Percentiles rank a stretch among this genome's conserved stretches.
These are phyloP conservation scores for Ceratobasidium sp. DNA, from an alignment of 1,284 basidiomycete species.

Conservation along the genomic window DNA sequence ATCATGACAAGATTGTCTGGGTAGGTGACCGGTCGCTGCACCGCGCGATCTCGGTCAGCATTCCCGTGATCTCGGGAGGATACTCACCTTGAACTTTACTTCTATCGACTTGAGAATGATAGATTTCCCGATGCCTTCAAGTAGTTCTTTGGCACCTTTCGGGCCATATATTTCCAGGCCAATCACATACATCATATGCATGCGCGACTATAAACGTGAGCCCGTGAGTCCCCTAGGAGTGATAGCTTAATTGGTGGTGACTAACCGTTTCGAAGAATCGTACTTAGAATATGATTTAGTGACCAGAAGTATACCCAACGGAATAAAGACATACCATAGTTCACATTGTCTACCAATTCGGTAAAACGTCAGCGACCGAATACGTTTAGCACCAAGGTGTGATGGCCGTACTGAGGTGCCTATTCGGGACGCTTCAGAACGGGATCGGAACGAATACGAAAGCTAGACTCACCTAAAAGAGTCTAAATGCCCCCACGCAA, in stretches of 20 bases:
- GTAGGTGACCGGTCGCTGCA: slow-evolving; percentile 47
- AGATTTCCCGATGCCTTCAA: slow-evolving; percentile 44
- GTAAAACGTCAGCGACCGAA: not conserved
- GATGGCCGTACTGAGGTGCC: slow-evolving; percentile 17
- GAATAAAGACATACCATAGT: slow-evolving; percentile 41
- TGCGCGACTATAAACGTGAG: slow-evolving; percentile 21
- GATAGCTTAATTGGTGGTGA: not conserved
- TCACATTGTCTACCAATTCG: slow-evolving; percentile 46
- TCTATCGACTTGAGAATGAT: slow-evolving; percentile 49
- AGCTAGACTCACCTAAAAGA: slow-evolving; percentile 45
- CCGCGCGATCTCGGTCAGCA: not conserved
- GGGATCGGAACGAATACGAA: not conserved
- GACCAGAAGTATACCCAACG: not conserved
- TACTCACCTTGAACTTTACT: slow-evolving; percentile 44
- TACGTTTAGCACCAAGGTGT: not conserved
- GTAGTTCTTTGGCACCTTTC: slow-evolving; percentile 32
- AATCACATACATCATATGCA: slow-evolving; percentile 44
- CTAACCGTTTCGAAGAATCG: slow-evolving; percentile 47
- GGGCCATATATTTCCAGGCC: slow-evolving; percentile 34
- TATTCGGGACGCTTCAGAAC: not conserved
- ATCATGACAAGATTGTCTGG: slow-evolving; percentile 48
- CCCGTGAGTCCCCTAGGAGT: not conserved
- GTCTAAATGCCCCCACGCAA: slow-evolving; percentile 48
- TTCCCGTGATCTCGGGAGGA: not conserved
- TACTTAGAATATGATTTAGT: not conserved